phyloP scores from a whole-genome alignment of 139 green algal species.

The Dunaliella primolecta region DNA sequence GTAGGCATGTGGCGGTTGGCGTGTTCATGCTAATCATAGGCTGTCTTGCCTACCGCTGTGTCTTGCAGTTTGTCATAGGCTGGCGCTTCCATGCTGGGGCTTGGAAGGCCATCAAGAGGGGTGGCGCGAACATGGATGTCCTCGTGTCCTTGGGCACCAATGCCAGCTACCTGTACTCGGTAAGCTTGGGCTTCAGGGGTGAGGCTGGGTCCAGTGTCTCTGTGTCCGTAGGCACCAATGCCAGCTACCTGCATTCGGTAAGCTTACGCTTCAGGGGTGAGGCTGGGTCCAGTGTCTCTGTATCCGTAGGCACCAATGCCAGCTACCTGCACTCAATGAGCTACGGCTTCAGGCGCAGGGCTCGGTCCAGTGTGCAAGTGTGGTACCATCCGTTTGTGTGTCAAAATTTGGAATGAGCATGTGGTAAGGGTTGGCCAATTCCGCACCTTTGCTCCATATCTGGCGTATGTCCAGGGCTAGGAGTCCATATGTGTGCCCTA shows the following conservation, averaged over 20 bases:
- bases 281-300: conserved; percentile 94
- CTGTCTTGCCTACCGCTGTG: too few relatives aligned
- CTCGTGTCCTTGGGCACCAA: conserved; percentile 94
- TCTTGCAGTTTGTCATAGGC: conserved; percentile 88
- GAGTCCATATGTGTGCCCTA: too few relatives aligned
- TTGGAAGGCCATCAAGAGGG: conserved; percentile 49
- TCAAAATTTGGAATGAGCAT: too few relatives aligned
- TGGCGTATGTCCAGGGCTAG: too few relatives aligned
- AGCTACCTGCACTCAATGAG: conserved; percentile 90
- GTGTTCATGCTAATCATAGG: too few relatives aligned
- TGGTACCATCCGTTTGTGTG: too few relatives aligned
- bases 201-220: conserved; percentile 96
- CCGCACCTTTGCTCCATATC: too few relatives aligned
- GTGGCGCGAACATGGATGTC: conserved; percentile 97
- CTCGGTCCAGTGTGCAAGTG: conserved; percentile 94
- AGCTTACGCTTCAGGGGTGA: conserved; percentile 90
- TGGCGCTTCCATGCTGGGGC: conserved; percentile 91
- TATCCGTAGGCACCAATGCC: conserved; percentile 91
- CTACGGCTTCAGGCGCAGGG: conserved; percentile 87
- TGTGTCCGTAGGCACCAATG: conserved; percentile 91
- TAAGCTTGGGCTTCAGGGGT: conserved; percentile 89
- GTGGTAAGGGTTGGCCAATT: too few relatives aligned
- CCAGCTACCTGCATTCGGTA: conserved; percentile 88
- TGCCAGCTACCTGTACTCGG: conserved; percentile 88
- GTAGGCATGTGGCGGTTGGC: too few relatives aligned